These are phyloP conservation scores for Phialocephala subalpina DNA, from an alignment of 2,329 filamentous ascomycete species.

Conservation along the genomic window DNA sequence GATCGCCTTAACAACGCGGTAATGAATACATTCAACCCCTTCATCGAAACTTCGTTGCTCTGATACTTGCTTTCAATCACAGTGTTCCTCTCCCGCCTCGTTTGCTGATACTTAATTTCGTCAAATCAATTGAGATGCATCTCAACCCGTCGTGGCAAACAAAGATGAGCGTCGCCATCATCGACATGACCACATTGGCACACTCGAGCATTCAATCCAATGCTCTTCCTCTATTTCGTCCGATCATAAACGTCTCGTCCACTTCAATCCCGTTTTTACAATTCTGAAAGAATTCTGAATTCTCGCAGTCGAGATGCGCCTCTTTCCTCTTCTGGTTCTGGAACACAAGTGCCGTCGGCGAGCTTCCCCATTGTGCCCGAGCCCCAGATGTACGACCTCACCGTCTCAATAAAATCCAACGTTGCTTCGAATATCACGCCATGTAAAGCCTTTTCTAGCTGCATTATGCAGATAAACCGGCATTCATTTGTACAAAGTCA, in stretches of 20 bases:
- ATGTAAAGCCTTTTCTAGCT: background rate
- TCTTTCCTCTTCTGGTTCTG: background rate
- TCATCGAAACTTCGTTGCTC: background rate
- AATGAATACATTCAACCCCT: background rate
- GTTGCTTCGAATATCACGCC: background rate
- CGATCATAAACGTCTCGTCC: no score
- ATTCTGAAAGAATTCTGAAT: no score
- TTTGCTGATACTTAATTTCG: no score
- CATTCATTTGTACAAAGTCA: background rate
- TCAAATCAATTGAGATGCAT: no score
- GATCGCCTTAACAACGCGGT: background rate
- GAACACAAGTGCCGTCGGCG: background rate
- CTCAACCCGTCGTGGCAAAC: no score
- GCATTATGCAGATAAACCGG: background rate
- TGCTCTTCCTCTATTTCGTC: background rate
- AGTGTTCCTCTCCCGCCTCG: no score
- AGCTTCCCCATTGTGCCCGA: background rate
- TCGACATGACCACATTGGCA: no score
- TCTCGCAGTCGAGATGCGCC: background rate
- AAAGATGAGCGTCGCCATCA: no score
- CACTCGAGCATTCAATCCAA: constrained; percentile 1
- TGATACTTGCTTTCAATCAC: background rate
- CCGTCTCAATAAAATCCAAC: background rate
- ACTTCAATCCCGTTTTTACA: no score
- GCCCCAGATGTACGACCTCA: background rate